phyloP scores from a whole-genome alignment of 2,329 filamentous ascomycete genomes.

The Ceratocystiopsis minuta region DNA sequence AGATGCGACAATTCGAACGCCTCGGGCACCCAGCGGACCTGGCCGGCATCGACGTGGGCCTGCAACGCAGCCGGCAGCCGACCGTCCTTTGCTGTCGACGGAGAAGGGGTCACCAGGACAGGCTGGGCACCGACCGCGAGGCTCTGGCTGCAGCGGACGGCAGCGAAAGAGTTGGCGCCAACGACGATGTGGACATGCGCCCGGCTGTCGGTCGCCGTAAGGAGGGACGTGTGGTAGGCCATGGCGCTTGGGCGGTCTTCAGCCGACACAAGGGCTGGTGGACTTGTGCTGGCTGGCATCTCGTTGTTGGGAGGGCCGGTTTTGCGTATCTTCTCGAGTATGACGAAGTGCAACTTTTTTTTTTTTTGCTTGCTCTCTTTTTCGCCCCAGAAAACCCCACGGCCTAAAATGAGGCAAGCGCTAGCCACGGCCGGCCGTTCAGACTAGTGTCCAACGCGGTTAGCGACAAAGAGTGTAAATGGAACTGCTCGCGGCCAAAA shows the following conservation, averaged over 20 bases:
- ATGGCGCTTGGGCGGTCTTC: background rate
- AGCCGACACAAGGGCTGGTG: no score
- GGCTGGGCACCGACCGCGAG: constrained; percentile 68
- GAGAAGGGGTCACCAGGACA: constrained; percentile 54
- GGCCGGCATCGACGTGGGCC: constrained; percentile 45
- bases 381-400: no score
- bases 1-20: constrained; percentile 56
- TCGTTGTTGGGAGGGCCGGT: no score
- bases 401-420: no score
- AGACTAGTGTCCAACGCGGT: no score
- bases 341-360: no score
- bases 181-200: constrained; percentile 67
- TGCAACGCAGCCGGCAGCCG: constrained; percentile 36
- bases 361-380: no score
- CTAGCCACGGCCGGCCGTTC: no score
- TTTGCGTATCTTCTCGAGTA: no score
- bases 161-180: constrained; percentile 75
- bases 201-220: constrained; percentile 54
- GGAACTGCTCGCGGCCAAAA: no score
- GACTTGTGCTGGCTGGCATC: no score
- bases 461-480: no score
- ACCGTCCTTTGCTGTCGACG: constrained; percentile 18
- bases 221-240: constrained; percentile 30
- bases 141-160: constrained; percentile 62
- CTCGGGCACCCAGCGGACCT: constrained; percentile 47